Evolutionary conservation across 441 rosid species (phyloP).

Genomic region (Mallotus japonicus): DNA sequence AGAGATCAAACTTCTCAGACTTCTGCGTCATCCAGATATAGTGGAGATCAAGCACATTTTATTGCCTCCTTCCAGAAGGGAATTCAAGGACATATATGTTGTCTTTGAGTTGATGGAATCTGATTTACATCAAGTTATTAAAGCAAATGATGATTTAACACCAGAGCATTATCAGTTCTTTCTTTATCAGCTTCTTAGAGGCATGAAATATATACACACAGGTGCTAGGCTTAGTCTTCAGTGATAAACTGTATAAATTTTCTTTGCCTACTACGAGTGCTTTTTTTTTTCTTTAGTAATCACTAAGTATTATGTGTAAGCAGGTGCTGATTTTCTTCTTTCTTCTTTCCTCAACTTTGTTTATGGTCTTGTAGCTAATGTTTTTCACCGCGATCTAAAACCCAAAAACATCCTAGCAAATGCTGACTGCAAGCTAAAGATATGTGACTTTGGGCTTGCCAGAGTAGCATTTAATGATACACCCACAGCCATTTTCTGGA

Average conservation of each 20-base stretch:
- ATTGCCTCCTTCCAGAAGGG: conserved; percentile 93
- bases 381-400: conserved; percentile 87
- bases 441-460: conserved; percentile 96
- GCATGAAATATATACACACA: conserved; percentile 93
- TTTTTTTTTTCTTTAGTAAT: neutral
- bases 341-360: neutral
- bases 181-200: conserved; percentile 95
- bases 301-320: conserved; percentile 7
- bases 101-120: conserved; percentile 98
- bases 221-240: conserved; percentile 40
- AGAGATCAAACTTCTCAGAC: conserved; percentile 90
- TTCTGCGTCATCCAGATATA: conserved; percentile 92
- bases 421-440: conserved; percentile 95
- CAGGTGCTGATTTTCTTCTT: conserved; percentile 15
- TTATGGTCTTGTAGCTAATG: conserved; percentile 63
- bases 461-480: conserved; percentile 95
- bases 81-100: conserved; percentile 88
- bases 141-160: conserved; percentile 95
- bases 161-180: conserved; percentile 96
- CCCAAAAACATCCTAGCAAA: conserved; percentile 93
- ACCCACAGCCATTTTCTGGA: conserved; percentile 96
- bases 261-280: conserved; percentile 1
- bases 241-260: conserved; percentile 1
- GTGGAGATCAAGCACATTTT: conserved; percentile 96
- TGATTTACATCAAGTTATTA: conserved; percentile 94